Evolutionary conservation across 2,329 filamentous ascomycete species (phyloP).

Genomic region (Pseudopithomyces maydicus): DNA sequence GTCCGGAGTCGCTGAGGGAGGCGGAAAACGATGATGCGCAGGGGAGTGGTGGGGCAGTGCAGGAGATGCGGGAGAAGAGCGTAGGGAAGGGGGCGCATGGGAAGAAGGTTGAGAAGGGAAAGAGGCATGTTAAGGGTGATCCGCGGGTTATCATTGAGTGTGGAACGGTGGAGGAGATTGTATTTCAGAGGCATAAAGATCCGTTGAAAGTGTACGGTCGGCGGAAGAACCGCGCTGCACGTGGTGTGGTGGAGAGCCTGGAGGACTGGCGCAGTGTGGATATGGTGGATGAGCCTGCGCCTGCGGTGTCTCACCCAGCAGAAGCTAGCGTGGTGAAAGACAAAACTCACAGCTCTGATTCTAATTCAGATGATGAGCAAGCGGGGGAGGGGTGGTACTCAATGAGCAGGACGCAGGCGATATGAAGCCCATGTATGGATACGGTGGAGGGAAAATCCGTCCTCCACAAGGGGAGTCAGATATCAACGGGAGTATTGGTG

Average conservation of each 20-base stretch:
- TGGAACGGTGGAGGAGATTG: conserved; percentile 54
- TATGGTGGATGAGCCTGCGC: conserved; percentile 43
- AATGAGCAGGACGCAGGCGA: conserved; percentile 4
- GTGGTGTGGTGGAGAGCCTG: conserved; percentile 44
- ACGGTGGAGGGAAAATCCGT: conserved; percentile 40
- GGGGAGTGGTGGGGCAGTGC: conserved; percentile 9
- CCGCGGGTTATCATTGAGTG: conserved; percentile 56
- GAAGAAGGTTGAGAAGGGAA: conserved; percentile 21
- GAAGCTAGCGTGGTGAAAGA: conserved; percentile 9
- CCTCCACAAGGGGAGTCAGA: conserved; percentile 53
- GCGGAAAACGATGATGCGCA: neutral
- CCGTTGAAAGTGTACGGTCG: conserved; percentile 53
- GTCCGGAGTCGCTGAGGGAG: conserved; percentile 35
- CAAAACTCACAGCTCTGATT: conserved; percentile 20
- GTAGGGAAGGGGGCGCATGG: too few species aligned
- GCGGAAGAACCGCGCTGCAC: conserved; percentile 52
- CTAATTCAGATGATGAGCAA: conserved; percentile 12
- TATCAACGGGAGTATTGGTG: conserved; percentile 62
- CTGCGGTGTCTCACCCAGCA: neutral
- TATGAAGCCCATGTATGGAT: conserved; percentile 23
- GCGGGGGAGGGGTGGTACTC: conserved; percentile 18
- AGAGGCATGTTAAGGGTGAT: conserved; percentile 55
- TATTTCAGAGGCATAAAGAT: conserved; percentile 56
- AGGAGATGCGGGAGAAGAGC: neutral
- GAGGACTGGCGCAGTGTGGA: conserved; percentile 53